Evolutionary conservation across 345 rosid species (phyloP).

Genomic region (Anastatica hierochuntica): DNA sequence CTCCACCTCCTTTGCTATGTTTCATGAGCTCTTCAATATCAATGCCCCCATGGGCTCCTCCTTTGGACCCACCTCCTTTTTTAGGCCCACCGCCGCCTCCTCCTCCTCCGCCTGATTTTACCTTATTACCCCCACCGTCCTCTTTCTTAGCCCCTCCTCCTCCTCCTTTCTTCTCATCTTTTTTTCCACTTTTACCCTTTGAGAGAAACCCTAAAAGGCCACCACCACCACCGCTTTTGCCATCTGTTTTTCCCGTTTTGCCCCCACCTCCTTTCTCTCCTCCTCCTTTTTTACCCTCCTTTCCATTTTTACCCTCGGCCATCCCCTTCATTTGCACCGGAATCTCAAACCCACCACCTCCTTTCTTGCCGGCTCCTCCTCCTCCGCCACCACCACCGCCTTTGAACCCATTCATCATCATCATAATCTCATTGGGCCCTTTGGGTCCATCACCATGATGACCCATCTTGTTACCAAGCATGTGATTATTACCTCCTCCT

Average conservation of each 20-base stretch:
- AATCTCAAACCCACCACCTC: constrained; percentile 41
- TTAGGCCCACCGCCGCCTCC: constrained; percentile 38
- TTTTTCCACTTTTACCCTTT: constrained; percentile 29
- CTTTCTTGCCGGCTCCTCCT: constrained; percentile 30
- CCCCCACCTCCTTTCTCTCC: too few species aligned
- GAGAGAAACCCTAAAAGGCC: too few species aligned
- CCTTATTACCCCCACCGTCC: constrained; percentile 30
- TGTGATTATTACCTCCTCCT: too few species aligned
- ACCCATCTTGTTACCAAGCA: constrained; percentile 22
- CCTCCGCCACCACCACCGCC: constrained; percentile 21
- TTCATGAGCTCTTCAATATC: constrained; percentile 37
- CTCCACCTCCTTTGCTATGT: constrained; percentile 25
- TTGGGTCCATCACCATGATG: constrained; percentile 30
- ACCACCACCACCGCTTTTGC: constrained; percentile 35
- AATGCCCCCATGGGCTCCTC: constrained; percentile 31
- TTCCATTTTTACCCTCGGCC: constrained; percentile 31
- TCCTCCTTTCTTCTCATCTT: constrained; percentile 17
- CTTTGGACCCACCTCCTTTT: constrained; percentile 39
- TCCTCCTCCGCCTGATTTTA: constrained; percentile 29
- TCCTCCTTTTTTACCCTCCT: constrained; percentile 27
- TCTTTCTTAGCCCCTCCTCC: constrained; percentile 25
- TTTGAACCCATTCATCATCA: constrained; percentile 41
- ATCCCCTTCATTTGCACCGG: constrained; percentile 45
- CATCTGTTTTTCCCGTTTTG: constrained; percentile 18
- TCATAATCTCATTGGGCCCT: constrained; percentile 35